Evolutionary conservation across 2,329 filamentous ascomycete genomes (phyloP).

Genomic region (Ophiostoma sp.): DNA sequence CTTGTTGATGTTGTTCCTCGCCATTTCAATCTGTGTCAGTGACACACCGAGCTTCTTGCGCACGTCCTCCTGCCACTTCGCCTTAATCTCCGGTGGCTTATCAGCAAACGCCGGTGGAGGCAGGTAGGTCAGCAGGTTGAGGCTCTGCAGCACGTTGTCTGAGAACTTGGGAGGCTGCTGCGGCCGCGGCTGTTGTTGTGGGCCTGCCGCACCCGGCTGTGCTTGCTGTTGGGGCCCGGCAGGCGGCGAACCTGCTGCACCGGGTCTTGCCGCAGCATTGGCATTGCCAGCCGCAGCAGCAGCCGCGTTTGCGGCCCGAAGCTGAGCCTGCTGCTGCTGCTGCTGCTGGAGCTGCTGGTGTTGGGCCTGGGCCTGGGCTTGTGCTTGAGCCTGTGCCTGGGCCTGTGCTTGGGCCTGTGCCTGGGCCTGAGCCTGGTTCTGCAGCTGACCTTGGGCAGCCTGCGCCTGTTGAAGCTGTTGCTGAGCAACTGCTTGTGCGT

Average conservation of each 20-base stretch:
- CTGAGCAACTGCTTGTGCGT: conserved; percentile 21
- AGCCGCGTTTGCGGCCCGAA: not conserved
- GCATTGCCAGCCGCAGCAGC: conserved; percentile 18
- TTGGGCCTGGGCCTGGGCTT: conserved; percentile 20
- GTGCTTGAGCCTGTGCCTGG: conserved; percentile 24
- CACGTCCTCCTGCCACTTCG: conserved; percentile 51
- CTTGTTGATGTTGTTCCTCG: conserved; percentile 43
- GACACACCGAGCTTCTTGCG: conserved; percentile 51
- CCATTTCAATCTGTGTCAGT: conserved; percentile 51
- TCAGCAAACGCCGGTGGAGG: conserved; percentile 46
- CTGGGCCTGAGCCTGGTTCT: conserved; percentile 18
- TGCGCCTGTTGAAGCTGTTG: conserved; percentile 17
- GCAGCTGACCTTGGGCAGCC: not conserved
- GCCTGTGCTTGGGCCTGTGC: conserved; percentile 22
- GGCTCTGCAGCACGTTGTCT: conserved; percentile 48
- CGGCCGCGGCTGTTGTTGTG: conserved; percentile 31
- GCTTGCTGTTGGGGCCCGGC: conserved; percentile 28
- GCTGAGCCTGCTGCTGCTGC: conserved; percentile 28
- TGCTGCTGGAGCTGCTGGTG: conserved; percentile 14
- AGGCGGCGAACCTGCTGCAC: conserved; percentile 28
- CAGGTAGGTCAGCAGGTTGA: conserved; percentile 51
- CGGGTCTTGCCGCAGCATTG: conserved; percentile 10
- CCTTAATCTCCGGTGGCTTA: conserved; percentile 45
- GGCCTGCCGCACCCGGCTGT: conserved; percentile 26
- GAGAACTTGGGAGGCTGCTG: conserved; percentile 36